Evolutionary conservation across 352 stramenopile species (phyloP), one percentile per base, ranked within the genome.

Genomic region (Pythium insidiosum): DNA sequence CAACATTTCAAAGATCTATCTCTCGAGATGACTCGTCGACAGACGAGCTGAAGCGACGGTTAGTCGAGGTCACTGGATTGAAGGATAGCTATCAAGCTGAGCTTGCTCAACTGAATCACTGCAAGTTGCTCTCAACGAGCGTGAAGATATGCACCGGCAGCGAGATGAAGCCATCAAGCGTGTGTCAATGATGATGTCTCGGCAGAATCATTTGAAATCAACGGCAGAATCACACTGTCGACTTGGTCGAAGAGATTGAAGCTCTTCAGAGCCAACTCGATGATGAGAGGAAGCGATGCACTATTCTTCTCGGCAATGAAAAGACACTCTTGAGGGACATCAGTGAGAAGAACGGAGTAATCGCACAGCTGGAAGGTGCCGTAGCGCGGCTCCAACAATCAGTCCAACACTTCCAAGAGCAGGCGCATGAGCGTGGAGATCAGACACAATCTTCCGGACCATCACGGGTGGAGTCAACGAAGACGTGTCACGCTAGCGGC

Each of bases 271-370:
- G 68, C 12, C 70, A 86, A 25, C 58, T 88, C 30, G 73, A 84
- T n/a, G 63, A 51, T 21, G 73, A 88, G 40, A 70, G 73, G 19
- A 73, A 84, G 53, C 68, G 71, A 2, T 83, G 65, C 44, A 71
- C 66, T 3, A 60, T 78, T n/a, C 49, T 88, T 35, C 38, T 84
- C 9, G 26, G 48, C 12, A 86, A 88, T 42, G 76, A 88, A 48
- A 83, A 86, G 50, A 81, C 61, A 10, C 52, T 88, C 37, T 43
- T 84, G 36, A 70, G 72, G 7, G 76, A 88, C 48, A 65, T 88
- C 29, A 68, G 72, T n/a, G 73, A 88, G 39, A 70, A 73, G n/a
- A 81, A 77, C n/a, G n/a, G n/a, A n/a, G n/a, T n/a, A n/a, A n/a
- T n/a, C n/a, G n/a, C n/a, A n/a, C n/a, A n/a, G n/a, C n/a, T n/a